Percentiles rank a stretch among this genome's conserved stretches.
Evolutionary conservation across 169 alveolate species (phyloP).

Genomic region (Eimeria sp.): DNA sequence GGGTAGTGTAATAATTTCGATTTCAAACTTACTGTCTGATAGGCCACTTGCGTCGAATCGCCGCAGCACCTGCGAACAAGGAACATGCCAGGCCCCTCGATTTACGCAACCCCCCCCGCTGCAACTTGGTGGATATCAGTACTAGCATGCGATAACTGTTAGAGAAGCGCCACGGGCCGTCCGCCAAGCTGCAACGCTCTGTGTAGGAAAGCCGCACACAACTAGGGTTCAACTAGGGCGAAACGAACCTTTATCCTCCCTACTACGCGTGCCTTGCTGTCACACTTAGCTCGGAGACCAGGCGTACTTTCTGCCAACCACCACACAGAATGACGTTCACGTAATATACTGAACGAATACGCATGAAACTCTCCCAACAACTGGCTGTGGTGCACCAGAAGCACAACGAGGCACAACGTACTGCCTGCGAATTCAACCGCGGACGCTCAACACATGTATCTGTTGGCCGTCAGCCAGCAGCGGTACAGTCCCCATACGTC

Average conservation of each 20-base stretch:
- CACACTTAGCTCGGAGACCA: not conserved
- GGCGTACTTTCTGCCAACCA: not conserved
- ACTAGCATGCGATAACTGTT: not conserved
- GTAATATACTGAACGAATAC: not conserved
- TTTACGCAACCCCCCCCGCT: not conserved
- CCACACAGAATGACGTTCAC: not conserved
- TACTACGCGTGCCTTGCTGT: not conserved
- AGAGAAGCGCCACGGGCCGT: not conserved
- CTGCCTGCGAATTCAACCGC: no score
- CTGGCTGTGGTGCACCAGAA: no score
- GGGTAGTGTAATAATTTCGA: not conserved
- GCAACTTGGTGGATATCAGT: not conserved
- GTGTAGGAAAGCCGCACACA: not conserved
- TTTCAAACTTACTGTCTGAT: not conserved
- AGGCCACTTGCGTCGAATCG: not conserved
- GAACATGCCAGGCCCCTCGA: not conserved
- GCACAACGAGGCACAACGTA: no score
- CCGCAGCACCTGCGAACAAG: not conserved
- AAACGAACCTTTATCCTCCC: not conserved
- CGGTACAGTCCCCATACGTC: no score
- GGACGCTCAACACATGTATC: no score
- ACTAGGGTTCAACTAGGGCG: not conserved
- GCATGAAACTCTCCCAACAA: not conserved
- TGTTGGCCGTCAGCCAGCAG: no score
- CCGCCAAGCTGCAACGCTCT: not conserved